A percentile compares a stretch with the other conserved stretches of the same genome.
Conservation (phyloP, 768 basidiomycete genomes). For the Russula lepida region DNA sequence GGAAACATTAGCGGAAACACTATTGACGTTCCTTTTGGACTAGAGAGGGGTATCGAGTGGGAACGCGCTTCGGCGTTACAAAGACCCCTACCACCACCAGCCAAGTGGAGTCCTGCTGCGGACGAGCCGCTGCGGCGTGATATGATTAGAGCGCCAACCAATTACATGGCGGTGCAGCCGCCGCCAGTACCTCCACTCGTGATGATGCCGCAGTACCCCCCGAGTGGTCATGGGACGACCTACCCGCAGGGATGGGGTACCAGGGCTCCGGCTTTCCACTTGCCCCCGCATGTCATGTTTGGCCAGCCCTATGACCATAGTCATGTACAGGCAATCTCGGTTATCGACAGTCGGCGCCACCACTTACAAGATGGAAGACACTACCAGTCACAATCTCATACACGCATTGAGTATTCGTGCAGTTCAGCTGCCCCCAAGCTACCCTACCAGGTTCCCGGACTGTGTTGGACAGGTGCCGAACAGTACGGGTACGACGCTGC, state of each 20-base stretch:
- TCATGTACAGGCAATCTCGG: slow-evolving; percentile 13
- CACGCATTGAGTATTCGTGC: slow-evolving; percentile 19
- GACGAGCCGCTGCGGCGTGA: slow-evolving; percentile 64
- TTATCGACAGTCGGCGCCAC: slow-evolving; percentile 2
- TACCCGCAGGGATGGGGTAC: slow-evolving; percentile 11
- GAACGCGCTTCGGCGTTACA: slow-evolving; percentile 23
- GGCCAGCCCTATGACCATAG: slow-evolving; percentile 13
- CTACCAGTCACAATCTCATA: slow-evolving; percentile 16
- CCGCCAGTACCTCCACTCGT: slow-evolving; percentile 33
- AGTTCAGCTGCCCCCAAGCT: slow-evolving; percentile 11
- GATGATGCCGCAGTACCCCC: slow-evolving; percentile 22
- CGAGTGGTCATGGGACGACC: slow-evolving; percentile 22
- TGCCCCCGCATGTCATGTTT: neutral
- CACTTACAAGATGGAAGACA: slow-evolving; percentile 6
- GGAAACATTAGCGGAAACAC: slow-evolving; percentile 10
- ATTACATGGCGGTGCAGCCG: slow-evolving; percentile 60
- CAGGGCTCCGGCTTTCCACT: slow-evolving; percentile 7
- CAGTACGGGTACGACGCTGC: slow-evolving; percentile 33
- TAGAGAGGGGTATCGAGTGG: slow-evolving; percentile 10
- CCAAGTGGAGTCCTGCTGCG: slow-evolving; percentile 75
- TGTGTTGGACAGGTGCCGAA: slow-evolving; percentile 21
- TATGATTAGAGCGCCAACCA: slow-evolving; percentile 41
- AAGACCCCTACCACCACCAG: slow-evolving; percentile 55
- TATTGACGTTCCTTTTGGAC: slow-evolving; percentile 1
- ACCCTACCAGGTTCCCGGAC: slow-evolving; percentile 13